phyloP scores from a whole-genome alignment of 345 rosid species.

The Lenwebbia sp. region DNA sequence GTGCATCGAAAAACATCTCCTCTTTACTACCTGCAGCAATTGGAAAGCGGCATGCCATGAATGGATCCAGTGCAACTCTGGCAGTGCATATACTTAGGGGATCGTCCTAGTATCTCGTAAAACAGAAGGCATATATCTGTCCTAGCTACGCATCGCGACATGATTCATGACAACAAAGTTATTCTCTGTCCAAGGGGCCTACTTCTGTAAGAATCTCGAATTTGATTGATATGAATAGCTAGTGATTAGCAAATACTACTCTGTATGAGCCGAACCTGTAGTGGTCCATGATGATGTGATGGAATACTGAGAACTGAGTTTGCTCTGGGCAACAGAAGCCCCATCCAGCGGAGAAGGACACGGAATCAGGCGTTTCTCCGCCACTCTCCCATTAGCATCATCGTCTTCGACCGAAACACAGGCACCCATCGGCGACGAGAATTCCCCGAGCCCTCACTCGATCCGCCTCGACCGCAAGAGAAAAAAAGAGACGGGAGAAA shows the following conservation, averaged over 20 bases:
- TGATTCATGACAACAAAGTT: not conserved
- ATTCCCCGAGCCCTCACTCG: not conserved
- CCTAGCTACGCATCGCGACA: not conserved
- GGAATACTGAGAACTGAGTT: not conserved
- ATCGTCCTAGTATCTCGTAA: not conserved
- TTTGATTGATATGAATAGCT: not conserved
- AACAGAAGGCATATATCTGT: not conserved
- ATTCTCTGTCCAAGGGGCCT: not conserved
- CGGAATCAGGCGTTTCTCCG: not conserved
- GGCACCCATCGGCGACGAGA: not conserved
- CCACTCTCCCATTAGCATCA: not conserved
- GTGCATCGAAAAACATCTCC: not conserved
- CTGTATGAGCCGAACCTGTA: not conserved
- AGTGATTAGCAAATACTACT: not conserved
- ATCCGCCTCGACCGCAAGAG: not conserved
- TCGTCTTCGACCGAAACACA: not conserved
- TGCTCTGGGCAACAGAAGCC: not conserved
- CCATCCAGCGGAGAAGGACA: not conserved
- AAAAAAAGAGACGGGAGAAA: not conserved
- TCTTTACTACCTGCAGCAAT: constrained; percentile 9
- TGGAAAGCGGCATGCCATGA: not conserved
- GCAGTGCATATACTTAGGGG: not conserved
- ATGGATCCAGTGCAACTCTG: not conserved
- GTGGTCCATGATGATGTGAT: not conserved
- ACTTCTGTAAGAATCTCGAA: not conserved